Evolutionary conservation across 345 rosid species (phyloP).

Genomic region (Salix suchowensis): DNA sequence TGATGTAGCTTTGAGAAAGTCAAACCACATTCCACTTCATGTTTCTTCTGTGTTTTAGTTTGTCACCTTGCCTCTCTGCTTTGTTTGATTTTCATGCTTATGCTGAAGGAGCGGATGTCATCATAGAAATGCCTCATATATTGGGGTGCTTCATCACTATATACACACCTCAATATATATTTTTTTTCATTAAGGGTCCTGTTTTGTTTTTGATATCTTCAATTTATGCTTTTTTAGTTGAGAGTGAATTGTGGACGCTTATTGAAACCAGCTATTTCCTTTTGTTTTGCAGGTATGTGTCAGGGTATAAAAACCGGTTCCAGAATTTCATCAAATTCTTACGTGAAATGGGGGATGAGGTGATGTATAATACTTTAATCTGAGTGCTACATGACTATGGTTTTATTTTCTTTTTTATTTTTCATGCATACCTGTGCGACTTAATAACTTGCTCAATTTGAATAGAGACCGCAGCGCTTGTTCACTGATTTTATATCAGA

Average conservation of each 20-base stretch:
- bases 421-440: neutral
- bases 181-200: neutral
- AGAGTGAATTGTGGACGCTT: neutral
- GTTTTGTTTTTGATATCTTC: neutral
- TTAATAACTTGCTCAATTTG: neutral
- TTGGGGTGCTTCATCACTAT: neutral
- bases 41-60: neutral
- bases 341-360: conserved; percentile 99
- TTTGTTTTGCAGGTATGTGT: conserved; percentile 71
- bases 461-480: neutral
- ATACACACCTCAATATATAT: neutral
- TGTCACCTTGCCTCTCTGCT: neutral
- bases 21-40: neutral
- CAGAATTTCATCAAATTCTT: conserved; percentile 91
- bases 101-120: neutral
- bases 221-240: neutral
- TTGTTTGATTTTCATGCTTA: neutral
- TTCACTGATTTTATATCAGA: neutral
- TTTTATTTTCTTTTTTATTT: neutral
- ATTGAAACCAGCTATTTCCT: conserved; percentile 11
- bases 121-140: neutral
- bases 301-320: conserved; percentile 95
- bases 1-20: neutral
- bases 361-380: conserved; percentile 19
- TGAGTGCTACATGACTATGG: neutral